Conservation (phyloP, 257 asterid species). For the Solanum virginianum region DNA sequence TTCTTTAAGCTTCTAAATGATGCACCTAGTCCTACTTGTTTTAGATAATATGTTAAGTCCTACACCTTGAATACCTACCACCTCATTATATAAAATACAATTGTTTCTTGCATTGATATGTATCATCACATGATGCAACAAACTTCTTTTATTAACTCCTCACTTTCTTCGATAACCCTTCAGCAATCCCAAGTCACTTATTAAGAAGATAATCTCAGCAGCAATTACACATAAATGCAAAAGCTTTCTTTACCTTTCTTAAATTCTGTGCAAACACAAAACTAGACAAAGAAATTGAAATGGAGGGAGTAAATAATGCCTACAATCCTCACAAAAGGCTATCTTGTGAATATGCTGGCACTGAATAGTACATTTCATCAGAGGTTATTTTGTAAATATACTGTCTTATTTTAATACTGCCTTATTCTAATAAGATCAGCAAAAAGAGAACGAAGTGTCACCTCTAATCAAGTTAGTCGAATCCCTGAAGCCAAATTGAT, state of each 20-base stretch:
- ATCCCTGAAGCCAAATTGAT: not conserved
- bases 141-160: not conserved
- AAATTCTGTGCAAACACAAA: no score
- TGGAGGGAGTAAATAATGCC: no score
- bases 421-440: no score
- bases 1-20: not conserved
- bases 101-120: not conserved
- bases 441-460: not conserved
- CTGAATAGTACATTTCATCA: no score
- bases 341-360: no score
- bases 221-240: not conserved
- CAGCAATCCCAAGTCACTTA: not conserved
- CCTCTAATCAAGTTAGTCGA: not conserved
- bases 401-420: no score
- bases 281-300: no score
- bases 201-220: not conserved
- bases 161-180: not conserved
- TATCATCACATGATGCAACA: not conserved
- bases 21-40: slow-evolving; percentile 12
- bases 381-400: no score
- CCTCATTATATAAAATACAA: not conserved
- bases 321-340: no score
- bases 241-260: no score
- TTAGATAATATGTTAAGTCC: slow-evolving; percentile 1
- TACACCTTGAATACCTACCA: not conserved